phyloP scores from a whole-genome alignment of 2,329 filamentous ascomycete species.

The Drechslerella coelobrocha region DNA sequence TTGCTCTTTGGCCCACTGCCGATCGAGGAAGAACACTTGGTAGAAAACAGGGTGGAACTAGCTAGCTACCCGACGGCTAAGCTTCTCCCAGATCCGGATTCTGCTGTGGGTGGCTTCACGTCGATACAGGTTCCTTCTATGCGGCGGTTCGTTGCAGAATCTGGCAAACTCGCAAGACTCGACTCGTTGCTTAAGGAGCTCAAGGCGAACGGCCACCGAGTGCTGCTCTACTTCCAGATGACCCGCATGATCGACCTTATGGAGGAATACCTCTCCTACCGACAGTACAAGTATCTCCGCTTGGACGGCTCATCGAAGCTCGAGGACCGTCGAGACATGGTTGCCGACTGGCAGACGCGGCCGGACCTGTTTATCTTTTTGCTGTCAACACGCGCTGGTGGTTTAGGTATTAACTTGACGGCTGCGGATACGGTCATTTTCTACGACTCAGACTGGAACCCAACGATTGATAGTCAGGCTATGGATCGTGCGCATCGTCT shows the following conservation, averaged over 20 bases:
- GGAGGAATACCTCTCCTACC: slow-evolving; percentile 98
- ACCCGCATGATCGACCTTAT: slow-evolving; percentile 99
- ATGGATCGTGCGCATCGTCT: slow-evolving; percentile 99
- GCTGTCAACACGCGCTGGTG: slow-evolving; percentile 92
- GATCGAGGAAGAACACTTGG: slow-evolving; percentile 73
- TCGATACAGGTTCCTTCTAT: slow-evolving; percentile 94
- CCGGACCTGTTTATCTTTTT: slow-evolving; percentile 97
- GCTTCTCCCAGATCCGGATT: slow-evolving; percentile 78
- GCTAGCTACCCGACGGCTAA: slow-evolving; percentile 68
- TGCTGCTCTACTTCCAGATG: slow-evolving; percentile 99
- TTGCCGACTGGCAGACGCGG: slow-evolving; percentile 92
- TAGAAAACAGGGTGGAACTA: slow-evolving; percentile 74
- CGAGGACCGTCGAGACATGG: slow-evolving; percentile 94
- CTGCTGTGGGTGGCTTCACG: slow-evolving; percentile 82
- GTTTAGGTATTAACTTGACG: slow-evolving; percentile 96
- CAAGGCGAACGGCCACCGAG: slow-evolving; percentile 90
- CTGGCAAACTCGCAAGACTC: slow-evolving; percentile 90
- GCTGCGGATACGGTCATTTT: slow-evolving; percentile 98
- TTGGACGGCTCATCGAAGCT: slow-evolving; percentile 96
- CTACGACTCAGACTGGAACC: slow-evolving; percentile 99
- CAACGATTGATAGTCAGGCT: slow-evolving; percentile 96
- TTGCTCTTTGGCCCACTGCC: slow-evolving; percentile 72
- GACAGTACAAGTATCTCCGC: slow-evolving; percentile 98
- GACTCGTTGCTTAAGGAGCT: slow-evolving; percentile 86
- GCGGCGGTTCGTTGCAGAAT: slow-evolving; percentile 96